A percentile compares a stretch with the other conserved stretches of the same genome.
Evolutionary conservation across 2,329 filamentous ascomycete species (phyloP).

Genomic region (Harringtonia aguacate): DNA sequence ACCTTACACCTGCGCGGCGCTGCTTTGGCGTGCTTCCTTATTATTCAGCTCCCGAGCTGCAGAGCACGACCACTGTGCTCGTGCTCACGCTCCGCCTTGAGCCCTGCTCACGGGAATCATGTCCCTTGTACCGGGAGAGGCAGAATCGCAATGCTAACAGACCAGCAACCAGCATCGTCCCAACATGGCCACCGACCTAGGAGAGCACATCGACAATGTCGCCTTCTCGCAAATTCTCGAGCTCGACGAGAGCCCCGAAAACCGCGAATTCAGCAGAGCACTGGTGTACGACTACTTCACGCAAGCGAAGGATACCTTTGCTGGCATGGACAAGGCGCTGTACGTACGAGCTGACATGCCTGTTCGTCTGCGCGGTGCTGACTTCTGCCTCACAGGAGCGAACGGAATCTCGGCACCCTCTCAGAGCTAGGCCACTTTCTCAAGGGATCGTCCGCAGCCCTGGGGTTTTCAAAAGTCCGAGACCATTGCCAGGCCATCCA

Average conservation of each 20-base stretch:
- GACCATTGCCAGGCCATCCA: constrained; percentile 96
- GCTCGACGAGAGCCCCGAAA: constrained; percentile 87
- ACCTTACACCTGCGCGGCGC: too few species aligned
- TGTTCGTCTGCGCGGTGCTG: background rate
- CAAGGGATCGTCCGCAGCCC: constrained; percentile 91
- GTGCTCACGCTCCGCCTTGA: too few species aligned
- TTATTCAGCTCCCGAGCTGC: background rate
- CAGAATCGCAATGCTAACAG: too few species aligned
- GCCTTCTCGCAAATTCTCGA: constrained; percentile 96
- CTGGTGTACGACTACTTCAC: constrained; percentile 91
- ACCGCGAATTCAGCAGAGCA: constrained; percentile 76
- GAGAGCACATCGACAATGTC: constrained; percentile 63
- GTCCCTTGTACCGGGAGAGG: too few species aligned
- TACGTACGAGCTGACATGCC: constrained; percentile 48
- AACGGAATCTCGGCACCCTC: constrained; percentile 60
- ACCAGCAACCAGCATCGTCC: constrained; percentile 4
- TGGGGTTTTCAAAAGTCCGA: constrained; percentile 82
- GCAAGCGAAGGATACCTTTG: constrained; percentile 79
- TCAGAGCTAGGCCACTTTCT: constrained; percentile 88
- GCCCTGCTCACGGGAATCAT: too few species aligned
- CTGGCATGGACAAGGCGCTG: constrained; percentile 73
- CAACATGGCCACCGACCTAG: constrained; percentile 49
- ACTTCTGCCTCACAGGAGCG: constrained; percentile 38
- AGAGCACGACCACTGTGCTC: too few species aligned
- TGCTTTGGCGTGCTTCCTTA: too few species aligned